Evolutionary conservation across 352 stramenopile genomes (phyloP).

Genomic region (Pythium periplocum): DNA sequence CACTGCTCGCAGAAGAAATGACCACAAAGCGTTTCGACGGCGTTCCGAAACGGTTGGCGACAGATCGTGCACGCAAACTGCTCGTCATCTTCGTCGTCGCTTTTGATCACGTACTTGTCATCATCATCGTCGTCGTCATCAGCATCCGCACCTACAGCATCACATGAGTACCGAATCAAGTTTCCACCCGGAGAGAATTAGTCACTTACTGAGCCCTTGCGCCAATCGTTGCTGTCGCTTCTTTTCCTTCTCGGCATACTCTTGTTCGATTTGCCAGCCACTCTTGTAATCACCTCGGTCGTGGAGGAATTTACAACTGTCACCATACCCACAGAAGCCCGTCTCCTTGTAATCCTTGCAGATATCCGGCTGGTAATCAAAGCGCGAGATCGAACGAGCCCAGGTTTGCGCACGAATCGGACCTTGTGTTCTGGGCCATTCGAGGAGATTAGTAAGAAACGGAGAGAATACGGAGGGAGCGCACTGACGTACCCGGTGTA

Average conservation of each 20-base stretch:
- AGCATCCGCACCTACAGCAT: conserved; percentile 23
- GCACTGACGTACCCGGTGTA: conserved; percentile 61
- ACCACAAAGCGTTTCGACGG: conserved; percentile 92
- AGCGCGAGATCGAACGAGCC: conserved; percentile 92
- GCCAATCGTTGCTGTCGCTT: conserved; percentile 76
- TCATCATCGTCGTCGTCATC: conserved; percentile 62
- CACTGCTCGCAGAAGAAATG: conserved; percentile 97
- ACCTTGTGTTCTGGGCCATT: conserved; percentile 77
- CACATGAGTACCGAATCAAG: conserved; percentile 10
- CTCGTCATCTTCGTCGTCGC: conserved; percentile 45
- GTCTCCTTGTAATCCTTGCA: conserved; percentile 99
- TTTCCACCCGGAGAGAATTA: conserved; percentile 1
- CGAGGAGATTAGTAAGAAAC: background rate
- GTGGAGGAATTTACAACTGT: conserved; percentile 97
- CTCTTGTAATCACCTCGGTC: conserved; percentile 97
- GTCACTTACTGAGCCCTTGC: conserved; percentile 32
- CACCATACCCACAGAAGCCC: conserved; percentile 97
- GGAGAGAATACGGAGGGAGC: background rate
- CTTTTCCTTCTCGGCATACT: conserved; percentile 93
- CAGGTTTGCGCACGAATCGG: conserved; percentile 94
- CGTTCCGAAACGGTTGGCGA: conserved; percentile 88
- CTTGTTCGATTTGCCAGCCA: conserved; percentile 97
- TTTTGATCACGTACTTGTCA: conserved; percentile 58
- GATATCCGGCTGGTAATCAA: conserved; percentile 97
- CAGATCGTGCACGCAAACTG: conserved; percentile 97